phyloP scores from a whole-genome alignment of 495 filamentous ascomycete species.

The Podospora bellae-mahoneyi region DNA sequence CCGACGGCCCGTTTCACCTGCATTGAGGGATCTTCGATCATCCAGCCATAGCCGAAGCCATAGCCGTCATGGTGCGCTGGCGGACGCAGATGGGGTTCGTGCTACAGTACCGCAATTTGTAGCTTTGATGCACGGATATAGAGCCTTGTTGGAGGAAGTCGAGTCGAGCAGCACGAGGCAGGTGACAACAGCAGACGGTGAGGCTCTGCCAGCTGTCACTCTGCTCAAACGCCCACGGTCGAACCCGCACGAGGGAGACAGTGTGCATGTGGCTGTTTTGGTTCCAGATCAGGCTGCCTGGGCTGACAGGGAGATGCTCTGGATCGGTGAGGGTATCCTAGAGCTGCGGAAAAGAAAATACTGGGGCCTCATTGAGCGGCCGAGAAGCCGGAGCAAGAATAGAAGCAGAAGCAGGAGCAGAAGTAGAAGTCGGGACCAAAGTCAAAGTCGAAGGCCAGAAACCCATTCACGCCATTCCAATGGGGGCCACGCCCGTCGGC shows the following conservation, averaged over 20 bases:
- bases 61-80: conserved; percentile 9
- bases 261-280: conserved; percentile 27
- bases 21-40: neutral
- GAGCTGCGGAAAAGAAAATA: conserved; percentile 24
- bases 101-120: conserved; percentile 31
- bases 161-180: conserved; percentile 11
- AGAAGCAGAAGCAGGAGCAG: neutral
- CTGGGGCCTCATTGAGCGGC: conserved; percentile 23
- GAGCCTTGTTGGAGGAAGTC: conserved; percentile 25
- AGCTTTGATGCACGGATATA: conserved; percentile 25
- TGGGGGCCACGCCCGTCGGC: neutral
- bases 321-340: conserved; percentile 23
- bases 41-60: neutral
- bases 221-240: conserved; percentile 16
- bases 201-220: conserved; percentile 13
- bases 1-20: neutral
- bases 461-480: neutral
- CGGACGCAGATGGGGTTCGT: conserved; percentile 23
- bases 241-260: conserved; percentile 22
- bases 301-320: conserved; percentile 28
- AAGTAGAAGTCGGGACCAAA: neutral
- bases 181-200: conserved; percentile 8
- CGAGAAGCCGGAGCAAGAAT: neutral
- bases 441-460: neutral
- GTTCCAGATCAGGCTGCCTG: conserved; percentile 25